These are phyloP conservation scores for Stylosanthes scabra DNA, from an alignment of 331 rosid genomes.

Conservation along the genomic window DNA sequence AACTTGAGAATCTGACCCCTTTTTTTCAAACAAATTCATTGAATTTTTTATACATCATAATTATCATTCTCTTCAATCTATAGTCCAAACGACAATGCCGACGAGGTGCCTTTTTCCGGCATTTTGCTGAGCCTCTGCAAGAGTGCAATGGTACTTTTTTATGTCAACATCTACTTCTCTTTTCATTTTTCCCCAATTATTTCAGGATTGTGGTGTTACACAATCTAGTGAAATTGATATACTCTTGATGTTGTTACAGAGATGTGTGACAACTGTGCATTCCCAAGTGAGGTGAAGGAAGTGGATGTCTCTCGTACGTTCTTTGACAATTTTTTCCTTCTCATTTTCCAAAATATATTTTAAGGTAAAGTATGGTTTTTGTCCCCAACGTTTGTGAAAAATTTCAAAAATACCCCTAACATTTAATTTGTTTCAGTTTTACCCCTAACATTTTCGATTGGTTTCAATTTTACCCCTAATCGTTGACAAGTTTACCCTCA, in stretches of 20 bases:
- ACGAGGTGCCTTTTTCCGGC: constrained; percentile 77
- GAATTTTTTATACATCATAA: constrained; percentile 12
- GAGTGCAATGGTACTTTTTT: constrained; percentile 86
- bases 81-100: constrained; percentile 89
- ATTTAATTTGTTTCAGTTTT: too few species aligned
- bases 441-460: too few species aligned
- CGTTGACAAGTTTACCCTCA: too few species aligned
- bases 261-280: constrained; percentile 95
- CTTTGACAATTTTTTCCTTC: constrained; percentile 29
- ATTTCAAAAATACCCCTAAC: too few species aligned
- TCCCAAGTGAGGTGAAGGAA: constrained; percentile 75
- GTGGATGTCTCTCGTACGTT: constrained; percentile 75
- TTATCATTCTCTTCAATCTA: constrained; percentile 39
- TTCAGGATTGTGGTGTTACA: constrained; percentile 18
- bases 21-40: constrained; percentile 3
- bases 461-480: too few species aligned
- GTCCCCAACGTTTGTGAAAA: too few species aligned
- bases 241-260: constrained; percentile 55
- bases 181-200: background rate
- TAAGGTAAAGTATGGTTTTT: too few species aligned
- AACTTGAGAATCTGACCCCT: background rate
- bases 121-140: constrained; percentile 92
- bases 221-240: constrained; percentile 35
- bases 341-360: background rate
- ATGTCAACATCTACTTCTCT: constrained; percentile 23